These are phyloP conservation scores for Termitomyces sp. DNA, from an alignment of 768 basidiomycete genomes.

Conservation along the genomic window DNA sequence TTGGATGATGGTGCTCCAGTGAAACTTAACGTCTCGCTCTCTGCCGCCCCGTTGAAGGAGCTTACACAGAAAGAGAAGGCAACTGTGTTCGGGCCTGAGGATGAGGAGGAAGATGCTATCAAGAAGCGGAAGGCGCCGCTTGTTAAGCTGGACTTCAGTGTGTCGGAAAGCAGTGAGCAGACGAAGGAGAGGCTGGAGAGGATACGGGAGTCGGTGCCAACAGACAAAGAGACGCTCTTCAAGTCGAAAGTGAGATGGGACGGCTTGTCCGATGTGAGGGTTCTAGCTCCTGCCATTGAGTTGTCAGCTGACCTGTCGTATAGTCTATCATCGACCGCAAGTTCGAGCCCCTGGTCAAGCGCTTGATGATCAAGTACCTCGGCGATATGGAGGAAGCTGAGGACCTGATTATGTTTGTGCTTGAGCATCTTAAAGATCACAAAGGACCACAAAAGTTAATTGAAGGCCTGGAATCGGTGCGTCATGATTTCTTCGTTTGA, in stretches of 20 bases:
- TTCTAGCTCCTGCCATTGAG: neutral
- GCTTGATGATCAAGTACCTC: constrained; percentile 81
- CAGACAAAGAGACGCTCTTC: constrained; percentile 75
- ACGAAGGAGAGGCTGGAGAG: constrained; percentile 77
- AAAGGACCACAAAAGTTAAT: constrained; percentile 81
- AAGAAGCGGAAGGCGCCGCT: constrained; percentile 82
- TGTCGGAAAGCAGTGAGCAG: constrained; percentile 76
- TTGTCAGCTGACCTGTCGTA: constrained; percentile 13
- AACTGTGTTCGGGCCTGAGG: constrained; percentile 72
- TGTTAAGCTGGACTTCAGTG: constrained; percentile 89
- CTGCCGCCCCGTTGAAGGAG: constrained; percentile 42
- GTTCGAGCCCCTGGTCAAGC: constrained; percentile 79
- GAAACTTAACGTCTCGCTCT: constrained; percentile 75
- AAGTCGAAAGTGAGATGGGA: constrained; percentile 91
- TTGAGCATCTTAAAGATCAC: constrained; percentile 91
- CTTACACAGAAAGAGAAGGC: constrained; percentile 46
- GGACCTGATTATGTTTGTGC: constrained; percentile 89
- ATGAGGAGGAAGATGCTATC: constrained; percentile 83
- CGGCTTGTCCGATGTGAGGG: constrained; percentile 78
- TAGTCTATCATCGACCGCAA: constrained; percentile 85
- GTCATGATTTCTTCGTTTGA: constrained; percentile 26
- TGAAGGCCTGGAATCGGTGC: constrained; percentile 87
- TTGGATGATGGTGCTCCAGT: constrained; percentile 92
- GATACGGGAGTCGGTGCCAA: constrained; percentile 70
- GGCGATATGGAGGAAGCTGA: constrained; percentile 87